Base-by-base conservation (phyloP, 208 protist genomes). In the Borovskyia barvae region DNA sequence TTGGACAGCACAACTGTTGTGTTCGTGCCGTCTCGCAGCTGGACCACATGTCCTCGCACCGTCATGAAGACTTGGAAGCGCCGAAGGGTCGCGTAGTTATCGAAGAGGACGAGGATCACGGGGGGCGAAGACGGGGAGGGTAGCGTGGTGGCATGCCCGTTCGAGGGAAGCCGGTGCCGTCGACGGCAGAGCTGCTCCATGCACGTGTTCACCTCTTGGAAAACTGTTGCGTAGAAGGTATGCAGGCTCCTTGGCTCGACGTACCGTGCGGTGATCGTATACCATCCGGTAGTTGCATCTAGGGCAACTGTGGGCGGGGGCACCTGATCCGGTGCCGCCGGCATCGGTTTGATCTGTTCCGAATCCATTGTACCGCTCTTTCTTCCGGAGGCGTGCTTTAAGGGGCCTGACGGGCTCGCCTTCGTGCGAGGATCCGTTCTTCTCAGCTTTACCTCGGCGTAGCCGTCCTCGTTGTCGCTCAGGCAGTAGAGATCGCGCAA, bases 1-100 rank as follows among this genome's bases (percentile, higher is more conserved):
- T 56, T 25, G 12, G 43, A 46, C 24, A 32, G 39, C 14, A 45
- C 26, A 6, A 55, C 28, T 14, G 45, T 29, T 19, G 39, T 41
- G 26, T 46, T 32, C 1, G 53, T 46, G 36, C 83, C 83, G 52
- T 90, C 75, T n/a, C 77, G 57, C 39, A 87, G 71, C 19, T 70
- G 52, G 25, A 91, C 68, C 9, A 69, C 41, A 60, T 91, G 80
- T 2, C 84, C 84, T 0, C 84, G 80, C 45, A 91, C 55, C 17
- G 80, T 69, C 84, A 91, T 87, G 64, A 77, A 91, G 42, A 81
- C 62, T n/a, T 87, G 62, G 60, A 91, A 87, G 26, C 77, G 68
- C 22, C 72, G 69, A 5, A 91, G 69, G 3, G 55, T 64, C n/a
- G 50, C 51, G 66, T 87, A 87, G 45, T 57, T 60, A 40, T 87